phyloP scores from a whole-genome alignment of 192 early-diverging fungal genomes.

The Dissophora ornata region DNA sequence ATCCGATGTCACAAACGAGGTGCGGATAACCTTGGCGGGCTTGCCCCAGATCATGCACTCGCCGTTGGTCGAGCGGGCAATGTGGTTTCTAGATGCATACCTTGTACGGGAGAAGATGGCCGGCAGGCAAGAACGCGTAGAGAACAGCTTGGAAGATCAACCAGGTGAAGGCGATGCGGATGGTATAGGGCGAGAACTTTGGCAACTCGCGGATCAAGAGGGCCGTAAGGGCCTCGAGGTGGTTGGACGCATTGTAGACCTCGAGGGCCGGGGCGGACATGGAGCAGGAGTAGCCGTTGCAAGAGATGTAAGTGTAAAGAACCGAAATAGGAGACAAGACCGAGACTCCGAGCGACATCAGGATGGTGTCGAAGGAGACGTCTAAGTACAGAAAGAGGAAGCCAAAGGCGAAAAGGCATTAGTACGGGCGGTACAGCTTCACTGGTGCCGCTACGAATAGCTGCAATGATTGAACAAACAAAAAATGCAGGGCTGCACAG shows the following conservation, averaged over 20 bases:
- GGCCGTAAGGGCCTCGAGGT: constrained; percentile 41
- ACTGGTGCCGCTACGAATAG: too few species aligned
- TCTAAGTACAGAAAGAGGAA: too few species aligned
- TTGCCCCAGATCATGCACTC: constrained; percentile 83
- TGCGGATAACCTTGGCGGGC: constrained; percentile 77
- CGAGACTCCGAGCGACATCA: constrained; percentile 67
- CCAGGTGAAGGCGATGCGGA: constrained; percentile 72
- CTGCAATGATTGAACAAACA: too few species aligned
- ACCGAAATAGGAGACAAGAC: constrained; percentile 72
- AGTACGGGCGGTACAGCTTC: too few species aligned
- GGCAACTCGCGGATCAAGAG: constrained; percentile 56
- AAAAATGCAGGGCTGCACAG: too few species aligned
- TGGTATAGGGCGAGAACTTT: constrained; percentile 58
- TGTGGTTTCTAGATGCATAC: constrained; percentile 88
- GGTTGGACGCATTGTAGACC: constrained; percentile 34
- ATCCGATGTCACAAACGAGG: constrained; percentile 77
- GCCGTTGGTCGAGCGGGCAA: constrained; percentile 74
- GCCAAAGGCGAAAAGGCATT: too few species aligned
- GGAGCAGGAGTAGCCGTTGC: constrained; percentile 73
- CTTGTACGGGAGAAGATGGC: constrained; percentile 76
- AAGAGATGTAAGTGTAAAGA: constrained; percentile 75
- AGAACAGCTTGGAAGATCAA: constrained; percentile 74
- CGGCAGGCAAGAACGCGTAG: constrained; percentile 77
- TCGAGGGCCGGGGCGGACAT: constrained; percentile 64
- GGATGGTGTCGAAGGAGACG: constrained; percentile 60